Evolutionary conservation across 805 yeast genomes (phyloP).

Genomic region (Isabelozyma pseudorhagii): DNA sequence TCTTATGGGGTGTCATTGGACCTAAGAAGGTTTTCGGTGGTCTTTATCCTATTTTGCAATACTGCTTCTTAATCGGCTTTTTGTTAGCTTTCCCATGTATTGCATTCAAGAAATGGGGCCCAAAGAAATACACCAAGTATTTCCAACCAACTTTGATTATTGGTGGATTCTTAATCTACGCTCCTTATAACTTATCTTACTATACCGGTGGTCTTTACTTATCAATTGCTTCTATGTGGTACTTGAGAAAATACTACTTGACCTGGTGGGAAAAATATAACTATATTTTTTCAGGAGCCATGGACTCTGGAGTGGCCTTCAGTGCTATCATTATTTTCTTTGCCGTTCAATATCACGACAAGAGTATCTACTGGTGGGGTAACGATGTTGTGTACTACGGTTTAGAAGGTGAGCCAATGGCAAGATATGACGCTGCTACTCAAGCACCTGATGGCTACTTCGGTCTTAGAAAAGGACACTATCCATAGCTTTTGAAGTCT

Average conservation of each 20-base stretch:
- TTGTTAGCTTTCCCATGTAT: constrained; percentile 19
- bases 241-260: constrained; percentile 22
- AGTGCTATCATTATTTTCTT: constrained; percentile 33
- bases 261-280: constrained; percentile 37
- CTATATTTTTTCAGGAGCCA: constrained; percentile 26
- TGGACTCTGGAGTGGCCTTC: constrained; percentile 34
- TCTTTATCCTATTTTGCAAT: constrained; percentile 31
- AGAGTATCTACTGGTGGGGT: constrained; percentile 31
- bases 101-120: constrained; percentile 10
- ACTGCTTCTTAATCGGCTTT: constrained; percentile 32
- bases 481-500: constrained; percentile 11
- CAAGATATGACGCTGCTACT: constrained; percentile 13
- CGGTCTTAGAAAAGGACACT: constrained; percentile 29
- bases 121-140: constrained; percentile 16
- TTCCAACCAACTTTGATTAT: constrained; percentile 34
- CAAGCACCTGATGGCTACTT: constrained; percentile 29
- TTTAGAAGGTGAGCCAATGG: background rate
- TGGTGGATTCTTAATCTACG: constrained; percentile 27
- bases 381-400: constrained; percentile 14
- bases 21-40: constrained; percentile 32
- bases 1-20: constrained; percentile 67
- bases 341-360: constrained; percentile 32
- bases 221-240: constrained; percentile 24
- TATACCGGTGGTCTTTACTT: constrained; percentile 26
- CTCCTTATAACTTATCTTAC: constrained; percentile 33